Percentiles rank a stretch among this genome's conserved stretches.
Conservation (phyloP, 345 rosid genomes). For the Rhodamnia argentea region DNA sequence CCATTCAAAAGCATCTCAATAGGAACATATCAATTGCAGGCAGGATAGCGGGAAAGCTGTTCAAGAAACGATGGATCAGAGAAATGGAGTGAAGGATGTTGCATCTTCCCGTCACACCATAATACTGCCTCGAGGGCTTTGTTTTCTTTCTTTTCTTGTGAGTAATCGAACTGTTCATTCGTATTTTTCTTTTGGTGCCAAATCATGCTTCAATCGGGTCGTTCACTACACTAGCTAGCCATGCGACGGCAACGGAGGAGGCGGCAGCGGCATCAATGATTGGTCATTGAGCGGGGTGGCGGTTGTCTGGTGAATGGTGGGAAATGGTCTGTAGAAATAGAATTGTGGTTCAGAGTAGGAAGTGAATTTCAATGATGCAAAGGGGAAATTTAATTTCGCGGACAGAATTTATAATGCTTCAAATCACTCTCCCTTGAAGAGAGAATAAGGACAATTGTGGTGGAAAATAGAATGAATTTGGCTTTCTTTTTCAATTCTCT, state of each 20-base stretch:
- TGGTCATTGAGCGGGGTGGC: not conserved
- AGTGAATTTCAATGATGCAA: not conserved
- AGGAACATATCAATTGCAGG: not conserved
- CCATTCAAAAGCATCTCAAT: not conserved
- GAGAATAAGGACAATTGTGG: not conserved
- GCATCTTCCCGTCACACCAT: not conserved
- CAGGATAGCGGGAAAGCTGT: too few relatives aligned
- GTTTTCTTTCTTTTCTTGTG: not conserved
- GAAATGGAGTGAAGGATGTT: not conserved
- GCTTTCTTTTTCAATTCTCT: not conserved
- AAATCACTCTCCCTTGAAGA: not conserved
- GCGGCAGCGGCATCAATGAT: not conserved
- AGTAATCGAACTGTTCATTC: not conserved
- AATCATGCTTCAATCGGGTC: not conserved
- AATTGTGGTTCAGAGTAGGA: not conserved
- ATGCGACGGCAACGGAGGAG: not conserved
- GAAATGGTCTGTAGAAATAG: not conserved
- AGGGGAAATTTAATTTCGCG: not conserved
- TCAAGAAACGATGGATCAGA: too few relatives aligned
- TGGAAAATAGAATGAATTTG: not conserved
- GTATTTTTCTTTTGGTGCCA: not conserved
- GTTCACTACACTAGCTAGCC: not conserved
- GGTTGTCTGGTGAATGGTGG: not conserved
- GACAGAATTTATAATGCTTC: not conserved
- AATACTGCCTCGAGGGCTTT: not conserved